Base-by-base conservation (phyloP, 2,329 filamentous ascomycete genomes). In the Blastomyces gilchristii region DNA sequence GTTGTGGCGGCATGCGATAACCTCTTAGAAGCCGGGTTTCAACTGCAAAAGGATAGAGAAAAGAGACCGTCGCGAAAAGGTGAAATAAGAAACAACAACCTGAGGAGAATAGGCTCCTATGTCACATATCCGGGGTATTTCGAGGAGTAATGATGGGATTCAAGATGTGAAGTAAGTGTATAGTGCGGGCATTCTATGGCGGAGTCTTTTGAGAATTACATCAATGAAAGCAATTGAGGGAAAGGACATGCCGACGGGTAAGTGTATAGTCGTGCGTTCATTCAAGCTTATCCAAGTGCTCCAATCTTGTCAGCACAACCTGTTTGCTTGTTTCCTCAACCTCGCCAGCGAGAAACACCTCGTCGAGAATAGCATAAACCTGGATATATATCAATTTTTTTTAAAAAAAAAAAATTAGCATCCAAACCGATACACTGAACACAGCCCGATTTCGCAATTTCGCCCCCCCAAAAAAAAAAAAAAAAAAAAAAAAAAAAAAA, bases 261-360 rank as follows among this genome's bases (percentile, higher is more conserved):
- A 22, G 25, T 47, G 18, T 58, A 45, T 59, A 11, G 22, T 49
- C 57, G 43, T 59, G 7, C 31, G 43, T 61, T 81, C 78, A 97
- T 76, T 99, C 94, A 73, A 99, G 78, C 77, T 97, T 97, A 74
- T 99, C 94, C 75, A 99, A 76, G 80, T 99, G 94, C 73, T 97
- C 94, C 76, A 99, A 74, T 70, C 94, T 80, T 62, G 94, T 97
- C 72, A 99, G 79, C 22, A 99, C 94, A 41, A 97, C 94, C 78
- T 97, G 93, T 78, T 97, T 99, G 75, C 91, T 96, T 66, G 93
- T 97, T 83, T 99, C 94, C 78, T 99, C 91, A 65, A 99, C 96
- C 82, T 99, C 94, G 22, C 94, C 94, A 0, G 94, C 94, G 65
- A 99, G 79, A 75, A 99, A 99, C 25, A 99, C 94, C 80, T 99